Evolutionary conservation across 805 yeast genomes (phyloP).

Genomic region (Wickerhamomyces ciferrii): DNA sequence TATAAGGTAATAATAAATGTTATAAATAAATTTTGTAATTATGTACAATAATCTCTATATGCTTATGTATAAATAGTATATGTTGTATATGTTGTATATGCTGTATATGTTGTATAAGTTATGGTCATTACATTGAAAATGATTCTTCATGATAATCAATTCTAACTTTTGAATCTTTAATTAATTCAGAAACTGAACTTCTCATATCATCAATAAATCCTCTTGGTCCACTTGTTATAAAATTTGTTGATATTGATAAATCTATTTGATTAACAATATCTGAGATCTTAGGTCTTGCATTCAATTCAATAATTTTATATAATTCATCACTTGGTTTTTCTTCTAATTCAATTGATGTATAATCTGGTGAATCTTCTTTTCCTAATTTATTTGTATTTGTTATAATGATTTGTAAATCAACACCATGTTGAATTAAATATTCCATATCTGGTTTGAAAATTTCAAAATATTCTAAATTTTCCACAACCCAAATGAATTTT

Average conservation of each 20-base stretch:
- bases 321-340: not conserved
- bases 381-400: slow-evolving; percentile 11
- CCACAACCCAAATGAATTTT: slow-evolving; percentile 61
- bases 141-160: slow-evolving; percentile 29
- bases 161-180: slow-evolving; percentile 23
- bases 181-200: slow-evolving; percentile 35
- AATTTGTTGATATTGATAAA: slow-evolving; percentile 35
- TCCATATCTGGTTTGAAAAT: slow-evolving; percentile 44
- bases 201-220: slow-evolving; percentile 53
- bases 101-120: not conserved
- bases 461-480: slow-evolving; percentile 40
- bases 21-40: too few relatives aligned
- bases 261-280: slow-evolving; percentile 10
- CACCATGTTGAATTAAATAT: slow-evolving; percentile 24
- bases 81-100: too few relatives aligned
- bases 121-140: slow-evolving; percentile 11
- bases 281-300: slow-evolving; percentile 10
- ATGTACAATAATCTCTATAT: too few relatives aligned
- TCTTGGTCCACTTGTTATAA: slow-evolving; percentile 64
- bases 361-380: slow-evolving; percentile 1
- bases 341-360: slow-evolving; percentile 3
- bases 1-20: too few relatives aligned
- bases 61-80: too few relatives aligned
- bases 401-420: slow-evolving; percentile 9
- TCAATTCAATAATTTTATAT: not conserved